Conservation (phyloP, 2,329 filamentous ascomycete genomes). For the Beauveria scarabaeidicola region DNA sequence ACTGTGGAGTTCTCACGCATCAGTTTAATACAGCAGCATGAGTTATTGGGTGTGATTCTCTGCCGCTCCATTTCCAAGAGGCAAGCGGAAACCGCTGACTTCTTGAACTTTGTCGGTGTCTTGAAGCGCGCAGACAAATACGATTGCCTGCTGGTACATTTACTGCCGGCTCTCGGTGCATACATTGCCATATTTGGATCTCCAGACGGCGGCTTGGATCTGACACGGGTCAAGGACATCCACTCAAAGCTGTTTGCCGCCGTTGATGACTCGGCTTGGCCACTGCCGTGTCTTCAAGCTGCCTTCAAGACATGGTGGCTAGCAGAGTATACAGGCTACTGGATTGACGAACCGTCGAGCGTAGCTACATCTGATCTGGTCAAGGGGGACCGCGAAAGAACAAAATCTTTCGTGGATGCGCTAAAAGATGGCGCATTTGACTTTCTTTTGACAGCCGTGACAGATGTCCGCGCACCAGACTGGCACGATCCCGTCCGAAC, state of each 20-base stretch:
- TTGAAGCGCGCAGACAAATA: slow-evolving; percentile 68
- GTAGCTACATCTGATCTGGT: slow-evolving; percentile 56
- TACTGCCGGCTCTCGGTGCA: slow-evolving; percentile 69
- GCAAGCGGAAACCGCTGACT: slow-evolving; percentile 62
- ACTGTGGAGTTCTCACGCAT: slow-evolving; percentile 71
- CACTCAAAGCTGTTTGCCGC: slow-evolving; percentile 59
- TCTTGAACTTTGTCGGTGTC: slow-evolving; percentile 59
- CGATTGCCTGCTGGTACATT: slow-evolving; percentile 66
- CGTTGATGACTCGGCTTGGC: slow-evolving; percentile 62
- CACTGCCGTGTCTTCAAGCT: slow-evolving; percentile 66
- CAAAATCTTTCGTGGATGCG: slow-evolving; percentile 57
- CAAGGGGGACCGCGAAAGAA: slow-evolving; percentile 61
- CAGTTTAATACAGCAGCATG: slow-evolving; percentile 82
- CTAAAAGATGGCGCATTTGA: slow-evolving; percentile 87
- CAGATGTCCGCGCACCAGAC: slow-evolving; percentile 69
- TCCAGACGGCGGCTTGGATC: slow-evolving; percentile 58
- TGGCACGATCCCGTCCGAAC: slow-evolving; percentile 84
- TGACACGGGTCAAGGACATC: slow-evolving; percentile 61
- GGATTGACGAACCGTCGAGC: slow-evolving; percentile 61
- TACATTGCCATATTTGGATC: slow-evolving; percentile 74
- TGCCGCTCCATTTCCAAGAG: slow-evolving; percentile 69
- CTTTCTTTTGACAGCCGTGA: slow-evolving; percentile 77
- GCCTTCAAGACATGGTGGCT: slow-evolving; percentile 80
- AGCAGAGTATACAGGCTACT: slow-evolving; percentile 86
- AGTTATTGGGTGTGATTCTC: slow-evolving; percentile 74